Conservation (phyloP, 768 basidiomycete genomes). For the Amanita muscaria region DNA sequence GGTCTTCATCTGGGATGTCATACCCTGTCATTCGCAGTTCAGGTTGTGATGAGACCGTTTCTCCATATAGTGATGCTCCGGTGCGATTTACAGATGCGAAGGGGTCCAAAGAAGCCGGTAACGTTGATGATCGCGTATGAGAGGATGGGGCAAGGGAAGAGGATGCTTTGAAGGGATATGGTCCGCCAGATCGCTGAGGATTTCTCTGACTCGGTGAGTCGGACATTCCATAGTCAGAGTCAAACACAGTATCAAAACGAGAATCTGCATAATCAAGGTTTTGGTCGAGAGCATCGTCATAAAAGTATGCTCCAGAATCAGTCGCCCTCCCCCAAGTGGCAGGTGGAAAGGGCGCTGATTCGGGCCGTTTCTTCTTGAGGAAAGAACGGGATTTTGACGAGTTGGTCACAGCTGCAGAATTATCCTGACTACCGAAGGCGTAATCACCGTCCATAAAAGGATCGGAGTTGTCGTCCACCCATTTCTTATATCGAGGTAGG, state of each 20-base stretch:
- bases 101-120: slow-evolving; percentile 1
- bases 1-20: slow-evolving; percentile 38
- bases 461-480: slow-evolving; percentile 46
- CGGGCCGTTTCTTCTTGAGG: slow-evolving; percentile 39
- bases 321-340: slow-evolving; percentile 47
- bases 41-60: background rate
- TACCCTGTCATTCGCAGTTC: background rate
- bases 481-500: slow-evolving; percentile 55
- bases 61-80: background rate
- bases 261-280: background rate
- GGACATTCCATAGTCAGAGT: slow-evolving; percentile 29
- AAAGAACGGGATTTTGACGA: slow-evolving; percentile 25
- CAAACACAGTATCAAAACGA: slow-evolving; percentile 34
- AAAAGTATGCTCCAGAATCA: slow-evolving; percentile 50
- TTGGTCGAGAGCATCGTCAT: slow-evolving; percentile 12
- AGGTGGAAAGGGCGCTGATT: slow-evolving; percentile 49
- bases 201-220: too few relatives aligned
- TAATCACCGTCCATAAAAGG: slow-evolving; percentile 34
- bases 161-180: slow-evolving; percentile 14
- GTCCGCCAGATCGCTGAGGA: too few relatives aligned
- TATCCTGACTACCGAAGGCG: slow-evolving; percentile 49
- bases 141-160: background rate
- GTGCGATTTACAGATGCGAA: background rate
- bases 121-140: slow-evolving; percentile 4
- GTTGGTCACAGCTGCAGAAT: slow-evolving; percentile 21